Evolutionary conservation across 805 yeast species (phyloP), one percentile per base, ranked within the genome.

Genomic region (Teunomyces panamensis): DNA sequence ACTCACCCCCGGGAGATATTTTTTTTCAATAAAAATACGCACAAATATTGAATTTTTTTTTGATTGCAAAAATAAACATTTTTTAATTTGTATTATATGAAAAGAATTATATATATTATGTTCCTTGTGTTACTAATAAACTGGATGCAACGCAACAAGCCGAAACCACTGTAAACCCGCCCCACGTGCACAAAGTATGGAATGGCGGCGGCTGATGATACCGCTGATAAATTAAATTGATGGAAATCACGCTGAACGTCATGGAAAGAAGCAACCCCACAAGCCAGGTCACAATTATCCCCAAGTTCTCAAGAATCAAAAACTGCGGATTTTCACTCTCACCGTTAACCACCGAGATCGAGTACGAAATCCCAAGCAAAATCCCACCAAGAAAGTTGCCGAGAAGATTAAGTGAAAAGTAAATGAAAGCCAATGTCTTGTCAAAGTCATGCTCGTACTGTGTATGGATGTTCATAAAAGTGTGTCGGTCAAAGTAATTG

Each of bases 1-100:
- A 70, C 72, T 71, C 75, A 68, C 75, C 74, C 75, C 74, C 74
- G 65, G 74, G 75, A 70, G 74, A 69, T 48, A 60, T 57, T 47
- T 55, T 55, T 63, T 53, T 45, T 42, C 30, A n/a, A 28, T n/a
- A 20, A 20, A 20, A 20, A 4, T 3, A 5, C 24, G 24, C 24
- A 20, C 24, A 20, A 20, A 20, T 20, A 20, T 20, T 2, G 16
- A 16, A 2, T 16, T 16, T 24, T n/a, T 26, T 26, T 14, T 11
- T 17, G 9, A 6, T 17, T 11, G 29, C 28, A 29, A 39, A 29
- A 39, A 9, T 20, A 26, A 8, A 13, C 14, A 13, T 3, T 17
- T 17, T 17, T 17, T 17, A 5, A 5, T 20, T 20, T 5, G 24
- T 20, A 20, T 20, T 20, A 20, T 20, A 20, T 20, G 3, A 20